Evolutionary conservation across 2,329 filamentous ascomycete genomes (phyloP).

Genomic region (Ceratocystis ficicola): DNA sequence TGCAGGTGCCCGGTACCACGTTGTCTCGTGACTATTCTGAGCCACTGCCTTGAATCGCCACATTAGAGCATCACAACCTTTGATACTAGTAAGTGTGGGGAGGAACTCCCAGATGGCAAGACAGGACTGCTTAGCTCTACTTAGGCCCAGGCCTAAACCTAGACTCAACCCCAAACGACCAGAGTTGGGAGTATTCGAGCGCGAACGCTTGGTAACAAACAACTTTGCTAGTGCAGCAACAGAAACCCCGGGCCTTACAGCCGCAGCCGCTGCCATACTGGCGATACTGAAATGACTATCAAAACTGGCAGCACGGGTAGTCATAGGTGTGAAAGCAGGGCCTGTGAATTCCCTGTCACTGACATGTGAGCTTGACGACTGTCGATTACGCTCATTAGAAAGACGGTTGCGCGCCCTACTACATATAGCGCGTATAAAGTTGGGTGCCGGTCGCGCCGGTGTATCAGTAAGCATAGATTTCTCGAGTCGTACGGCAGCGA

Average conservation of each 20-base stretch:
- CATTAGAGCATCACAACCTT: not conserved
- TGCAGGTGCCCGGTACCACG: not conserved
- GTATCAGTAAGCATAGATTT: not conserved
- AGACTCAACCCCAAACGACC: not conserved
- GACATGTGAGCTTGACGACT: not conserved
- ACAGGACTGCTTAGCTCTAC: not conserved
- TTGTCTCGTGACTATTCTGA: not conserved
- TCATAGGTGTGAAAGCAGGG: not conserved
- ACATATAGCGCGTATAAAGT: not conserved
- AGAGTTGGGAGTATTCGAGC: too few species aligned
- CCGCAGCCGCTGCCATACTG: not conserved
- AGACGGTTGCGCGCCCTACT: not conserved
- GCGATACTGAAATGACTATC: not conserved
- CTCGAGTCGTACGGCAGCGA: not conserved
- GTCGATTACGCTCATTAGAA: not conserved
- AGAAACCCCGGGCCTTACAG: not conserved
- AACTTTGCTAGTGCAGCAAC: not conserved
- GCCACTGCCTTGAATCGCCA: conserved; percentile 3
- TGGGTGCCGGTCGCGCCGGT: not conserved
- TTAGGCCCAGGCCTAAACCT: not conserved
- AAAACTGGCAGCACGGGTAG: not conserved
- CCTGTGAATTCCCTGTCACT: not conserved
- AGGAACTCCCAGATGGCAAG: not conserved
- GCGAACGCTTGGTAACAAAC: too few species aligned
- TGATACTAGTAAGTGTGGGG: not conserved